Percentiles rank a stretch among this genome's conserved stretches.
These are phyloP conservation scores for Ceratobasidium sp. DNA, from an alignment of 1,284 basidiomycete genomes.

Conservation along the genomic window DNA sequence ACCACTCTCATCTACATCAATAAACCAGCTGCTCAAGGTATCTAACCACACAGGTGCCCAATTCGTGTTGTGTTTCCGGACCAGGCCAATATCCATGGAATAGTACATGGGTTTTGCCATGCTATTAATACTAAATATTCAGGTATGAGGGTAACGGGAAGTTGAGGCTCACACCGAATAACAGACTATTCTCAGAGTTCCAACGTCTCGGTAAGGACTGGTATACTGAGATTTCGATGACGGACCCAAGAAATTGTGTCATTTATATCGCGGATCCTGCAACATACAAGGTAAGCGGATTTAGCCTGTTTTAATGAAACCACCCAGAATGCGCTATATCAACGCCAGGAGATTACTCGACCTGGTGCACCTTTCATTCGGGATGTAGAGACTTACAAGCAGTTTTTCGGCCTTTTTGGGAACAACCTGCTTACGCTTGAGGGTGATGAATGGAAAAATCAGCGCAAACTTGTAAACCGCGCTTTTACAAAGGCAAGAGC, in stretches of 20 bases:
- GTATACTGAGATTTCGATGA: conserved; percentile 21
- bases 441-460: conserved; percentile 35
- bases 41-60: background rate
- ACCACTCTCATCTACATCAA: background rate
- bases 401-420: conserved; percentile 29
- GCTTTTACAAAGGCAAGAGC: conserved; percentile 40
- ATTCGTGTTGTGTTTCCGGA: conserved; percentile 8
- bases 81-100: conserved; percentile 1
- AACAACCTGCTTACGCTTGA: conserved; percentile 40
- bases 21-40: background rate
- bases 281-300: conserved; percentile 15
- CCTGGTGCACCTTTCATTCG: background rate
- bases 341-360: background rate
- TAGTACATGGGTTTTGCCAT: conserved; percentile 17
- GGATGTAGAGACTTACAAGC: background rate
- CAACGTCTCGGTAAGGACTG: conserved; percentile 13
- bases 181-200: conserved; percentile 7
- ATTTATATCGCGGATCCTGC: conserved; percentile 19
- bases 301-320: background rate
- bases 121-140: background rate
- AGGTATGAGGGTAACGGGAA: background rate
- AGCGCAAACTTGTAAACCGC: conserved; percentile 32
- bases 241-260: background rate
- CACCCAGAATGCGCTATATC: background rate
- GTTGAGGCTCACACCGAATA: background rate